These are phyloP conservation scores for Plasmodium berghei DNA, from an alignment of 169 alveolate species.

Conservation along the genomic window DNA sequence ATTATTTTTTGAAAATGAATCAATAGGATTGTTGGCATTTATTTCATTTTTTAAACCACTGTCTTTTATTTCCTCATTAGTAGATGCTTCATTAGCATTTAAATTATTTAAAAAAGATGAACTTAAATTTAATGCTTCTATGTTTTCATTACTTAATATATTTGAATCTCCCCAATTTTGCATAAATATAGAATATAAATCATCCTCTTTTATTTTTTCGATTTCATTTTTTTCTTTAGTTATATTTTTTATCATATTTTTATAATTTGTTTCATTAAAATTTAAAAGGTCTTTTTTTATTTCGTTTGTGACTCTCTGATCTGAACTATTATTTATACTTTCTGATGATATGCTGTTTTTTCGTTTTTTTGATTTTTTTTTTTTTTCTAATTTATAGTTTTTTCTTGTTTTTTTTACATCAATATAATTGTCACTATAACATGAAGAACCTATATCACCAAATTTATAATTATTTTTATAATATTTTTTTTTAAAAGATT, in stretches of 20 bases:
- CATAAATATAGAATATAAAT: conserved; percentile 74
- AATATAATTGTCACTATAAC: conserved; percentile 59
- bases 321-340: neutral
- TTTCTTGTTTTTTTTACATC: conserved; percentile 10
- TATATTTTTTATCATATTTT: conserved; percentile 53
- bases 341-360: neutral
- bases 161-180: conserved; percentile 69
- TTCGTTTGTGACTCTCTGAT: neutral
- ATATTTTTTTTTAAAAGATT: conserved; percentile 3
- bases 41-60: neutral
- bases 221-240: conserved; percentile 71
- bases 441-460: conserved; percentile 9
- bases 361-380: neutral
- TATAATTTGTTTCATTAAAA: conserved; percentile 65
- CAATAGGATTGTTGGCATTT: neutral
- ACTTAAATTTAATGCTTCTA: conserved; percentile 10
- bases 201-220: conserved; percentile 73
- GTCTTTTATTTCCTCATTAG: neutral
- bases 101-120: conserved; percentile 36
- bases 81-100: conserved; percentile 7
- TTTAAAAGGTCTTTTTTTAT: conserved; percentile 52
- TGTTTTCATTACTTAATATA: conserved; percentile 1
- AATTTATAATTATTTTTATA: conserved; percentile 19
- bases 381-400: neutral
- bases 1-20: too few relatives aligned